Conservation (phyloP, 495 filamentous ascomycete species). For the Neurospora sp. region DNA sequence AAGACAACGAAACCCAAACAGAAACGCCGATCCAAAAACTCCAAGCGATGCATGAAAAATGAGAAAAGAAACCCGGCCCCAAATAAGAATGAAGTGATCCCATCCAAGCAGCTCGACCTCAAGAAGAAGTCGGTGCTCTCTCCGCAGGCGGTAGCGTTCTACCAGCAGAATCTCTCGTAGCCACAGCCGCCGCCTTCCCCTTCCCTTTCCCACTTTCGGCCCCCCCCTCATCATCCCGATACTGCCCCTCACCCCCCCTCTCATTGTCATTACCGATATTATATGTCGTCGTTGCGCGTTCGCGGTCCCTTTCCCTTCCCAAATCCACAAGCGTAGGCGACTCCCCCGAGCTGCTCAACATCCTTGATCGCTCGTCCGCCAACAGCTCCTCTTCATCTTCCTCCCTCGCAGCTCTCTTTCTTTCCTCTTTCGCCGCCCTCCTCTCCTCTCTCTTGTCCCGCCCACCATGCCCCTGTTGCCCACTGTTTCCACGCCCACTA, state of each 20-base stretch:
- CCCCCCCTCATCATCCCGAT: constrained; percentile 23
- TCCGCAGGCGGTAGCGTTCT: constrained; percentile 30
- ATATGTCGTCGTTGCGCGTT: background rate
- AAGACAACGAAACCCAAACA: background rate
- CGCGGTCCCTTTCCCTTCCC: background rate
- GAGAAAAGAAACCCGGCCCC: background rate
- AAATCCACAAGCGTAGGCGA: constrained; percentile 19
- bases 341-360: constrained; percentile 20
- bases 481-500: background rate
- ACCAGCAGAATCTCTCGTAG: constrained; percentile 28
- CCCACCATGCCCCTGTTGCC: background rate
- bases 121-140: constrained; percentile 21
- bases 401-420: background rate
- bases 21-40: constrained; percentile 8
- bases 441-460: background rate
- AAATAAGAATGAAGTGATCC: background rate
- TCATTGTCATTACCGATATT: background rate
- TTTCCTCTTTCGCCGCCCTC: background rate
- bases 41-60: constrained; percentile 9
- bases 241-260: constrained; percentile 1
- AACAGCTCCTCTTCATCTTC: constrained; percentile 6
- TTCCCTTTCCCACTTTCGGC: constrained; percentile 32
- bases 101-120: background rate
- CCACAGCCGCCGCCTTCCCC: constrained; percentile 25
- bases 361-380: constrained; percentile 16